These are phyloP conservation scores for Cryptosporidium tyzzeri DNA, from an alignment of 169 alveolate genomes.

Conservation along the genomic window DNA sequence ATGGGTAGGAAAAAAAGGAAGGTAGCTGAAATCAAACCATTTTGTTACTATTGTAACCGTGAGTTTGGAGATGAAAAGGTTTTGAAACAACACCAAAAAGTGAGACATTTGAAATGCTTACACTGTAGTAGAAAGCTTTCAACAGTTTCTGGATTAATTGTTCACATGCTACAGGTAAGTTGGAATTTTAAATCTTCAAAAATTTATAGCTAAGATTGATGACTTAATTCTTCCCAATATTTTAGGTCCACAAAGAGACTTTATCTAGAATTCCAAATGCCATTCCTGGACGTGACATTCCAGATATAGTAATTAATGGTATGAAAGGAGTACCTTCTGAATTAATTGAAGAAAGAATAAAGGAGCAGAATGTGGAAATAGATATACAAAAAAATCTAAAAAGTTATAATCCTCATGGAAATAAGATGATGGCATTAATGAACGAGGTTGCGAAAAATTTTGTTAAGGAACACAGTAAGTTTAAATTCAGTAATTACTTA, in stretches of 20 bases:
- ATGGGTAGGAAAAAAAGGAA: constrained; percentile 96
- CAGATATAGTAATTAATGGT: constrained; percentile 94
- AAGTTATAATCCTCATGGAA: constrained; percentile 68
- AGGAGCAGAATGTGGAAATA: constrained; percentile 47
- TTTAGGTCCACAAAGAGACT: constrained; percentile 93
- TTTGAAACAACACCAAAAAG: constrained; percentile 96
- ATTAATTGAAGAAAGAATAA: constrained; percentile 84
- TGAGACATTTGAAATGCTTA: constrained; percentile 95
- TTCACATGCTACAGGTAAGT: constrained; percentile 89
- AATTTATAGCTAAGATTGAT: constrained; percentile 55
- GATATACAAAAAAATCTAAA: constrained; percentile 14
- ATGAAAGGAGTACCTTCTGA: constrained; percentile 97
- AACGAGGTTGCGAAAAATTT: constrained; percentile 43
- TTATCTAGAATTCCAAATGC: constrained; percentile 95
- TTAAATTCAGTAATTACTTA: not conserved
- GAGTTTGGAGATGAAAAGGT: constrained; percentile 96
- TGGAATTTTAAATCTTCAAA: no score
- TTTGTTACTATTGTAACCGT: constrained; percentile 97
- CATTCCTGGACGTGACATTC: constrained; percentile 94
- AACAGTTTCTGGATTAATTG: constrained; percentile 92
- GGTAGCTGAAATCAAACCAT: constrained; percentile 93
- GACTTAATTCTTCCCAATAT: constrained; percentile 78
- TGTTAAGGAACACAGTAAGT: constrained; percentile 59
- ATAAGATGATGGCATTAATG: constrained; percentile 58
- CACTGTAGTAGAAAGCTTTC: constrained; percentile 95